phyloP scores from a whole-genome alignment of 2,329 filamentous ascomycete species.

The Pestalotiopsis sp. region DNA sequence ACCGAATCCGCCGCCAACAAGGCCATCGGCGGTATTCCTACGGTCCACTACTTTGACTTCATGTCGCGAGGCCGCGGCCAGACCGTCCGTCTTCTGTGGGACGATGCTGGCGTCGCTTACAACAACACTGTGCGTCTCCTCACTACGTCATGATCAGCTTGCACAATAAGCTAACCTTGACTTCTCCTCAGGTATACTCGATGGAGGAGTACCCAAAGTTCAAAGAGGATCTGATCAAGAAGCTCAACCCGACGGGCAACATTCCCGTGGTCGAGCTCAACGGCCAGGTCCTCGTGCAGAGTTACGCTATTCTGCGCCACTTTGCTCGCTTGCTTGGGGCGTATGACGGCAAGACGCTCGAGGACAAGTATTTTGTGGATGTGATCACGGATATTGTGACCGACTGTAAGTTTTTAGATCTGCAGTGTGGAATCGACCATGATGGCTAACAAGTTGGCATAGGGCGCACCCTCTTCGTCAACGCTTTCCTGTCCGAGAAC shows the following conservation, averaged over 20 bases:
- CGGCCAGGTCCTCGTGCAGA: background rate
- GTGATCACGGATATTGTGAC: conserved; percentile 1
- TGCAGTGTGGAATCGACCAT: too few relatives aligned
- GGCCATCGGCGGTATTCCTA: background rate
- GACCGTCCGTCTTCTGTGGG: background rate
- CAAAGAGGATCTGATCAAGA: background rate
- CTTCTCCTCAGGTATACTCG: background rate
- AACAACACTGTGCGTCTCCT: background rate
- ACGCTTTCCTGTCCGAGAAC: background rate
- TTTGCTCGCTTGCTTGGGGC: background rate
- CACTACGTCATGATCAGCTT: too few relatives aligned
- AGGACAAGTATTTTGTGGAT: conserved; percentile 12
- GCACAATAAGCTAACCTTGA: background rate
- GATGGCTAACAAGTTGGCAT: background rate
- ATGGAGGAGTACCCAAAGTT: background rate
- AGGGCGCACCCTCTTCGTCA: conserved; percentile 7
- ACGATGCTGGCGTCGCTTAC: conserved; percentile 2
- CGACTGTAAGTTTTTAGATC: background rate
- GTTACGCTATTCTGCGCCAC: background rate
- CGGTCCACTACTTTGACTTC: conserved; percentile 3
- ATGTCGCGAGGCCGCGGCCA: background rate
- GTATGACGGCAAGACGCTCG: background rate
- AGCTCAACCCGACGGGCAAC: background rate
- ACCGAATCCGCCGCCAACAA: background rate
- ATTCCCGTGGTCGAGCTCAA: conserved; percentile 6